Evolutionary conservation across 139 green algal species (phyloP).

Genomic region (Desmodesmus armatus): DNA sequence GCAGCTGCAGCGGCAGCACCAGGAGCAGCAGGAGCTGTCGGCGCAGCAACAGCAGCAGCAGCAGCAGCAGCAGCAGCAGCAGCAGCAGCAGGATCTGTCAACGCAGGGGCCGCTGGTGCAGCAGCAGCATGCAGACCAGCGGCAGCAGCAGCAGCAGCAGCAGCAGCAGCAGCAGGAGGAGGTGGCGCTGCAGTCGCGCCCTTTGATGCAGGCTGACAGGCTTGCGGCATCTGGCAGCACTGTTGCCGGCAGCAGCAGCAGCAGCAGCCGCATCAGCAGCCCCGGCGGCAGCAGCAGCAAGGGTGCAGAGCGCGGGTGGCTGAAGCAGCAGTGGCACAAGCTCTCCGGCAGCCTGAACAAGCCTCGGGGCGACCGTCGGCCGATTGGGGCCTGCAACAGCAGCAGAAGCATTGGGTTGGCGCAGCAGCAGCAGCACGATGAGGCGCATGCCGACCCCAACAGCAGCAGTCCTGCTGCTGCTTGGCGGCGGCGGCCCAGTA

Average conservation of each 20-base stretch:
- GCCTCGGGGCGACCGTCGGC: too few relatives aligned
- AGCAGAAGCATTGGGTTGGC: not conserved
- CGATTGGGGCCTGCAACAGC: too few relatives aligned
- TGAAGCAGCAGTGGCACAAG: not conserved
- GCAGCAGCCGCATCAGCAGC: too few relatives aligned
- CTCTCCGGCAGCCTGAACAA: too few relatives aligned
- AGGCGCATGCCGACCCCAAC: not conserved
- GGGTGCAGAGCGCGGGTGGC: not conserved
- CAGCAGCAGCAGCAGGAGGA: not conserved
- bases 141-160: not conserved
- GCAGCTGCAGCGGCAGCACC: conserved; percentile 1
- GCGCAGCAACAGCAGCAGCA: not conserved
- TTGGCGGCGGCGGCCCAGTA: not conserved
- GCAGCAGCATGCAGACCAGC: conserved; percentile 4
- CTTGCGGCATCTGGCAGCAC: not conserved
- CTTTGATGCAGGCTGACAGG: not conserved
- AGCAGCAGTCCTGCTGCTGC: conserved; percentile 13
- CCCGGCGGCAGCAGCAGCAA: not conserved
- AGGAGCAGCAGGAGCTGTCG: not conserved
- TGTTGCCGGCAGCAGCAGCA: not conserved
- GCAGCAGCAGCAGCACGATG: not conserved
- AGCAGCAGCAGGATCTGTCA: not conserved
- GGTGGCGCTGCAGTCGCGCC: not conserved
- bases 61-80: not conserved
- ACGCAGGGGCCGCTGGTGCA: not conserved